Conservation (phyloP, 176 grass and related monocot species). For the Tillandsia fasciculata region DNA sequence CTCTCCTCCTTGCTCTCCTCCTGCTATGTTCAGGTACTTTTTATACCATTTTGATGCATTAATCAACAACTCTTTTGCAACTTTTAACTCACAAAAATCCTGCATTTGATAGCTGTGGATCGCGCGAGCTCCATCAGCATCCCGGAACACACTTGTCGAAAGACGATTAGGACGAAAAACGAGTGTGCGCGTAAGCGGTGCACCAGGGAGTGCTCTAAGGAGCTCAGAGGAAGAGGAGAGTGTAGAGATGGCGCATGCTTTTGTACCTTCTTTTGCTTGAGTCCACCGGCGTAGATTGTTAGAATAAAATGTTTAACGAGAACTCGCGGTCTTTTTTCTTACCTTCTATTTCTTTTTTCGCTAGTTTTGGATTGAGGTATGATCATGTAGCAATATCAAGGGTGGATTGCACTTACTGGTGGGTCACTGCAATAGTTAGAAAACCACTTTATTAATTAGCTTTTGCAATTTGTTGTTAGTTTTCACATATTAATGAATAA, state of each 20-base stretch:
- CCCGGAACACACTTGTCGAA: not conserved
- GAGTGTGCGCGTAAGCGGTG: not conserved
- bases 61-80: not conserved
- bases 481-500: no score
- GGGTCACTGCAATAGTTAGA: no score
- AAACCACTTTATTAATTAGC: no score
- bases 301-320: not conserved
- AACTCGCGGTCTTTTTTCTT: no score
- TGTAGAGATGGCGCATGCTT: not conserved
- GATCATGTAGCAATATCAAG: no score
- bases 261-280: not conserved
- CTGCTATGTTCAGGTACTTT: not conserved
- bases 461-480: no score
- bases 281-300: not conserved
- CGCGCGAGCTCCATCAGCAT: not conserved
- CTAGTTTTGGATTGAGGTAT: no score
- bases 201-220: not conserved
- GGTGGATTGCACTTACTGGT: no score
- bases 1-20: not conserved
- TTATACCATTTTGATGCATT: not conserved
- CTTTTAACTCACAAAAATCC: not conserved
- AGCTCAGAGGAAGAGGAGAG: slow-evolving; percentile 1
- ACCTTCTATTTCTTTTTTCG: no score
- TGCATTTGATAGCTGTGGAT: not conserved
- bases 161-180: not conserved